Evolutionary conservation across 108 stramenopile genomes (phyloP).

Genomic region (Cyclotella kingstonii): DNA sequence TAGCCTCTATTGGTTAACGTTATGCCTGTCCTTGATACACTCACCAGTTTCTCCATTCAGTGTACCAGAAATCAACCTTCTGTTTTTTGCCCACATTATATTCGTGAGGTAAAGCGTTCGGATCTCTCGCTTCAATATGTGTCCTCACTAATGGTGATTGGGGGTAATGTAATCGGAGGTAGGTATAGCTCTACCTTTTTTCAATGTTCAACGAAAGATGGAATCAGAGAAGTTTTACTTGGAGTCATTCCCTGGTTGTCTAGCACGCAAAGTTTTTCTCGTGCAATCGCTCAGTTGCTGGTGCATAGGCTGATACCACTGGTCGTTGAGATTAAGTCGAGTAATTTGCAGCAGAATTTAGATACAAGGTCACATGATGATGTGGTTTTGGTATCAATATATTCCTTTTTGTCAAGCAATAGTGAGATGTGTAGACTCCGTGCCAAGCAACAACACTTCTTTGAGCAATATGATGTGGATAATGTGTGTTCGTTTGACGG

Average conservation of each 20-base stretch:
- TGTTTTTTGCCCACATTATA: constrained; percentile 54
- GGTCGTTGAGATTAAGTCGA: constrained; percentile 41
- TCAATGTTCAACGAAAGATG: constrained; percentile 19
- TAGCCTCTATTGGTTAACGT: background rate
- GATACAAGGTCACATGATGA: constrained; percentile 16
- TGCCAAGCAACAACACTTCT: constrained; percentile 65
- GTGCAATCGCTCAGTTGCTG: constrained; percentile 84
- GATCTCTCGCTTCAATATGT: constrained; percentile 73
- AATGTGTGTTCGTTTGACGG: constrained; percentile 62
- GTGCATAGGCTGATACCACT: constrained; percentile 68
- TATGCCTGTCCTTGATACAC: background rate
- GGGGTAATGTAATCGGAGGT: constrained; percentile 72
- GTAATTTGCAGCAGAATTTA: background rate
- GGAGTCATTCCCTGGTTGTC: constrained; percentile 82
- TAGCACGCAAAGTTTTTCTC: constrained; percentile 77
- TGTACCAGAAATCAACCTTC: constrained; percentile 56
- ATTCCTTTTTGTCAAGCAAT: constrained; percentile 70
- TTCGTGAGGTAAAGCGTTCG: constrained; percentile 55
- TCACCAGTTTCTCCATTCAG: constrained; percentile 62
- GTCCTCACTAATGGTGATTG: constrained; percentile 77
- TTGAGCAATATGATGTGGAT: constrained; percentile 75
- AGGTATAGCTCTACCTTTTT: constrained; percentile 63
- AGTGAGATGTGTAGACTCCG: constrained; percentile 78
- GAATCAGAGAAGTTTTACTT: constrained; percentile 59
- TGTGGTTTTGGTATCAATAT: constrained; percentile 48